phyloP scores from a whole-genome alignment of 768 basidiomycete species.

The Vishniacozyma victoriae region DNA sequence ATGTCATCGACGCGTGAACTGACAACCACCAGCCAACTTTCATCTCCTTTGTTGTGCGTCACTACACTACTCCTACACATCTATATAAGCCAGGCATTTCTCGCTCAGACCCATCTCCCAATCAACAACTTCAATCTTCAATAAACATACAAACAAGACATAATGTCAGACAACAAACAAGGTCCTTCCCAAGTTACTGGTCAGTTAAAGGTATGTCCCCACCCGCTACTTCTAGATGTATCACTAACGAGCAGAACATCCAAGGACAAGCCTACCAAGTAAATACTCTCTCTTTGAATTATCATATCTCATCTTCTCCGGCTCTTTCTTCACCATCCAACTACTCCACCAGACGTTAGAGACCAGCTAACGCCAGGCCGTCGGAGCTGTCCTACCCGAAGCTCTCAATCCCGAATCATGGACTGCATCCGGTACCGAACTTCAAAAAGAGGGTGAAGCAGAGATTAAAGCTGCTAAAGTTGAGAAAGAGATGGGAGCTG shows the following conservation, averaged over 20 bases:
- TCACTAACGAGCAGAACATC: constrained; percentile 3
- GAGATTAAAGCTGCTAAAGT: constrained; percentile 32
- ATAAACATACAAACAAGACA: not conserved
- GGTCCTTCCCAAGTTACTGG: constrained; percentile 20
- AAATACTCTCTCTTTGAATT: constrained; percentile 3
- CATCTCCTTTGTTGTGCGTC: too few species aligned
- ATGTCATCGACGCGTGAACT: too few species aligned
- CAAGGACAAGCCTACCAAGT: constrained; percentile 22
- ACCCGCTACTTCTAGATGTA: not conserved
- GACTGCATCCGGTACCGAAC: constrained; percentile 21
- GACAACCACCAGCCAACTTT: too few species aligned
- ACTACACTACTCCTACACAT: too few species aligned
- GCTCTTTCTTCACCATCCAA: not conserved
- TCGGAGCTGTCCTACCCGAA: constrained; percentile 32
- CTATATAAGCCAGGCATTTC: too few species aligned
- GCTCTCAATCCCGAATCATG: constrained; percentile 17
- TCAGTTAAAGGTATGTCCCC: constrained; percentile 18
- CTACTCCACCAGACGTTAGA: too few species aligned
- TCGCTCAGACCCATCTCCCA: too few species aligned
- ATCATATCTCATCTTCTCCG: not conserved
- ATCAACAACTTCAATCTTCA: not conserved
- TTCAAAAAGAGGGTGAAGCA: constrained; percentile 18
- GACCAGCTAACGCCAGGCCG: constrained; percentile 16
- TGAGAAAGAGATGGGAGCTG: constrained; percentile 23
- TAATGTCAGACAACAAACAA: not conserved